Evolutionary conservation across 176 grass and related monocot genomes (phyloP), one percentile per base, ranked within the genome.

Genomic region (Cenchrus fungigraminus): DNA sequence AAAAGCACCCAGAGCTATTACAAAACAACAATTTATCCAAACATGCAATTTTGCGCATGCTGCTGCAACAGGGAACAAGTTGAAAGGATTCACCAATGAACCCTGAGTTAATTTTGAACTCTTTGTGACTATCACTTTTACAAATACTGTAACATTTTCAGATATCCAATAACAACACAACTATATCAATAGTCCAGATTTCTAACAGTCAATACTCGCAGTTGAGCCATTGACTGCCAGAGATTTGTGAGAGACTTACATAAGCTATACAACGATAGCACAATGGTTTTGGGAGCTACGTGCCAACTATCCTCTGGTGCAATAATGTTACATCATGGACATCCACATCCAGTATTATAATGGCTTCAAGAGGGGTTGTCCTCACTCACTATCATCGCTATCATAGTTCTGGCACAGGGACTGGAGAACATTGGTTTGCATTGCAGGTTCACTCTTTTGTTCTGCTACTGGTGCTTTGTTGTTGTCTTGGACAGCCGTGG

Each of bases 381-480:
- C 74, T 62, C 63, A 77, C 61, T 84, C 72, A 31, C 83, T 89
- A 64, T 89, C 88, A 70, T 89, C 88, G 0, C 88, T 89, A 75
- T 86, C 78, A 12, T 89, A 89, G 29, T 80, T 80, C 78, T 85
- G 82, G 83, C 83, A 86, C n/a, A 89, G 88, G 2, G 83, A 85
- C 62, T 89, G 88, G 31, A 86, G 88, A 77, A 89, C 88, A 85
- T 85, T 86, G 45, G 80, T 72, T 52, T 81, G 79, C n/a, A 53
- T 65, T 6, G 19, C 54, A 75, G 53, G 44, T n/a, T 74, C 77
- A 11, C 53, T 17, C 22, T 74, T 75, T 34, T 63, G 64, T 73
- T 64, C 78, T 34, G 46, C 64, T 25, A 56, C 44, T 6, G 34
- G 45, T 16, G 64, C 55, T 86, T 89, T 85, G 34, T 52, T 10